A percentile compares a stretch with the other conserved stretches of the same genome.
phyloP scores from a whole-genome alignment of 208 protist species.

The Acanthamoeba polyphaga region DNA sequence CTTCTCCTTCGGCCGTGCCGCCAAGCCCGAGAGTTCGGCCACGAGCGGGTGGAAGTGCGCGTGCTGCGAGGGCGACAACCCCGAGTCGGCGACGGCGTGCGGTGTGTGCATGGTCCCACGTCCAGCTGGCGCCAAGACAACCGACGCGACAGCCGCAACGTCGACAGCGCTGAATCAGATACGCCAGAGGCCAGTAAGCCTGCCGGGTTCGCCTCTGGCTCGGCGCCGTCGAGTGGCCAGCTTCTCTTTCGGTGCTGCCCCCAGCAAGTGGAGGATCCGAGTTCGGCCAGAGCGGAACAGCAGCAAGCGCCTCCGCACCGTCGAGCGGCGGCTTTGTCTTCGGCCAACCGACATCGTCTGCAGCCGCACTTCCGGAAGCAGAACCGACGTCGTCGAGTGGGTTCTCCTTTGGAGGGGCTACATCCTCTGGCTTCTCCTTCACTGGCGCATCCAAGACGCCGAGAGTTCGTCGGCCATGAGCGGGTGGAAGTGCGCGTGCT shows the following conservation, averaged over 20 bases:
- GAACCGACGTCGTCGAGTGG: background rate
- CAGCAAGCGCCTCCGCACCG: background rate
- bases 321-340: background rate
- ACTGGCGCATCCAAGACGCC: background rate
- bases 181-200: background rate
- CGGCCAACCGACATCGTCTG: background rate
- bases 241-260: background rate
- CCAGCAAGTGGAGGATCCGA: background rate
- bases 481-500: slow-evolving; percentile 31
- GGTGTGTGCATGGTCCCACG: background rate
- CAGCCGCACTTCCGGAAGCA: background rate
- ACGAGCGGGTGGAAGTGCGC: slow-evolving; percentile 34
- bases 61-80: background rate
- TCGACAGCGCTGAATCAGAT: background rate
- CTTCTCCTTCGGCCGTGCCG: background rate
- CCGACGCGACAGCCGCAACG: background rate
- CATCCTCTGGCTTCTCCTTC: background rate
- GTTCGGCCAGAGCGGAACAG: background rate
- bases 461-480: background rate
- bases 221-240: background rate
- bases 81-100: background rate
- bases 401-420: background rate
- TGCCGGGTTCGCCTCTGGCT: background rate
- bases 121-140: background rate
- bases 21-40: background rate